A percentile compares a stretch with the other conserved stretches of the same genome.
These are phyloP conservation scores for Fragaria ananassa DNA, from an alignment of 306 rosid genomes.

Conservation along the genomic window DNA sequence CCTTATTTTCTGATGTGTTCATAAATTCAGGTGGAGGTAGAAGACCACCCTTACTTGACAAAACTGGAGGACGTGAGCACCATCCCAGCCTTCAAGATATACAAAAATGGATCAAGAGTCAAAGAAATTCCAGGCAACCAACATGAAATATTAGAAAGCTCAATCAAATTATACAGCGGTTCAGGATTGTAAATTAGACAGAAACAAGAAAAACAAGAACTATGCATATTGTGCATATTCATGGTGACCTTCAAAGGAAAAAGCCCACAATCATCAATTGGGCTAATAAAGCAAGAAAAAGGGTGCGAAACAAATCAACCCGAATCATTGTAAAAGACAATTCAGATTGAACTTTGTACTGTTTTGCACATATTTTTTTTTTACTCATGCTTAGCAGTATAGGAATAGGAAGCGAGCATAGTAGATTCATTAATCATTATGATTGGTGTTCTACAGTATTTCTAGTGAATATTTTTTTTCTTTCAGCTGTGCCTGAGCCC, in stretches of 20 bases:
- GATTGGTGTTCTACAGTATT: background rate
- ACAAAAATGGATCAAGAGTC: constrained; percentile 85
- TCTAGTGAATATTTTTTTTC: background rate
- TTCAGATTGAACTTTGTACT: background rate
- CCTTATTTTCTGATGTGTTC: background rate
- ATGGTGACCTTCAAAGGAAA: constrained; percentile 12
- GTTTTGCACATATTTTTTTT: background rate
- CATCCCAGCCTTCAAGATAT: constrained; percentile 80
- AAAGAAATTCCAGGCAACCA: constrained; percentile 67
- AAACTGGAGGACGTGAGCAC: constrained; percentile 73
- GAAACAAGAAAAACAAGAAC: background rate
- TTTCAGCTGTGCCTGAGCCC: background rate
- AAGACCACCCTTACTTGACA: constrained; percentile 77
- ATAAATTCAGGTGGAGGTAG: constrained; percentile 71
- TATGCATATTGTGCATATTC: constrained; percentile 17
- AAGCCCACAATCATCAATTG: constrained; percentile 1
- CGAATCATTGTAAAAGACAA: background rate
- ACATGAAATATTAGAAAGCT: constrained; percentile 63
- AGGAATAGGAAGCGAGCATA: background rate
- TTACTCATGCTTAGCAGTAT: background rate
- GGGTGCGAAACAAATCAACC: constrained; percentile 20
- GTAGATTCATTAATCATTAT: background rate
- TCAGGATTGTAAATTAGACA: constrained; percentile 31
- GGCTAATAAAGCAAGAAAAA: constrained; percentile 19
- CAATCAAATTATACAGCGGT: constrained; percentile 70